Evolutionary conservation across 176 grass and related monocot species (phyloP).

Genomic region (Puccinellia tenuiflora): DNA sequence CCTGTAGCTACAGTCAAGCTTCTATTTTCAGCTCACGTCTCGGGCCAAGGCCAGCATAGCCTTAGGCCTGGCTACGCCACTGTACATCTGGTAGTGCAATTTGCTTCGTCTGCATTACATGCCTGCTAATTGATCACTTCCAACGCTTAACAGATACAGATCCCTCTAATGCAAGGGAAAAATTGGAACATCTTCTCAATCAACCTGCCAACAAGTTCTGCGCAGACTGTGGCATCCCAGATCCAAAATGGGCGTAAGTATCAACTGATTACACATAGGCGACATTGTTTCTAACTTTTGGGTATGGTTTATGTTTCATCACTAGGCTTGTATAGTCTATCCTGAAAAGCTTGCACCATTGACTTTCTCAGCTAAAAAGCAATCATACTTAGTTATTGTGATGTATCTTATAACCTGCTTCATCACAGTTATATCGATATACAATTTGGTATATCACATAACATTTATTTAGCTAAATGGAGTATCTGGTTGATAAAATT

Average conservation of each 20-base stretch:
- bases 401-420: neutral
- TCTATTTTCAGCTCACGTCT: too few species aligned
- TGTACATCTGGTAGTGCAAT: neutral
- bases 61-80: too few species aligned
- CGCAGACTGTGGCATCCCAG: constrained; percentile 72
- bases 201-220: constrained; percentile 72
- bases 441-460: neutral
- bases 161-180: constrained; percentile 35
- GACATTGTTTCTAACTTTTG: neutral
- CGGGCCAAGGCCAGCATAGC: too few species aligned
- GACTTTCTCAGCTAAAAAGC: neutral
- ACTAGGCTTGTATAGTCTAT: neutral
- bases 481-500: neutral
- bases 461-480: neutral
- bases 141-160: constrained; percentile 1
- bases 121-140: neutral
- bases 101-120: neutral
- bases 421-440: neutral
- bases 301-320: neutral
- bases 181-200: constrained; percentile 60
- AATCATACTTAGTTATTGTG: neutral
- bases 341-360: neutral
- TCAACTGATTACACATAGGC: neutral
- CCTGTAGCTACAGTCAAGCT: too few species aligned
- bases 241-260: constrained; percentile 97